Evolutionary conservation across 306 rosid genomes (phyloP), one percentile per base, ranked within the genome.

Genomic region (Glycine latifolia): DNA sequence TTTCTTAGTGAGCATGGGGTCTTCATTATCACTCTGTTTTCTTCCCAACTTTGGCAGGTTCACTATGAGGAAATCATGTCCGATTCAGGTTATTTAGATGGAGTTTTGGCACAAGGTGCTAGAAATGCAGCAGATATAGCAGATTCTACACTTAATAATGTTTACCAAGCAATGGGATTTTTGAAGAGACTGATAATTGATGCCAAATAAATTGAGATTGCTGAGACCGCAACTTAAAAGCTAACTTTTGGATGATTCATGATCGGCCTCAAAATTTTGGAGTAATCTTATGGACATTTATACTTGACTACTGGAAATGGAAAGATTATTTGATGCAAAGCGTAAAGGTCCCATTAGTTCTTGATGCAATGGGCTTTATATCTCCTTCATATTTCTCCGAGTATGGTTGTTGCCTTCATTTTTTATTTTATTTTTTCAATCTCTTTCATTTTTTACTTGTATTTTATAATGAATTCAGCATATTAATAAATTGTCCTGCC

Each of bases 121-220:
- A 71, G 26, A 16, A 91, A 80, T 85, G 99, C 99, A 77, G 84
- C 92, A 80, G 93, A 76, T 20, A 90, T 95, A 81, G 99, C 97
- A 10, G 92, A 91, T 82, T 73, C 77, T 63, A 91, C 99, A 15
- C 90, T 95, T 75, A 59, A 80, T 78, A 91, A 91, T 80, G 93
- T 93, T 68, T 89, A 91, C 85, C 93, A 93, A 85, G 96, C 99
- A 52, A 91, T 95, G 99, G 98, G 99, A 83, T 93, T 95, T 87
- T 89, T 87, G 83, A 84, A 65, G 75, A 91, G 89, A 89, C 84
- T 81, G 87, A 71, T 83, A 76, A 77, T 87, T 44, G 81, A 73
- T 71, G 72, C 87, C 70, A 49, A 15, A 73, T 75, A 76, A 78
- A 76, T 39, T 67, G 56, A 55, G 86, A 71, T 75, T 69, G 44